phyloP scores from a whole-genome alignment of 768 basidiomycete species.

The Leucocoprinus sp. region DNA sequence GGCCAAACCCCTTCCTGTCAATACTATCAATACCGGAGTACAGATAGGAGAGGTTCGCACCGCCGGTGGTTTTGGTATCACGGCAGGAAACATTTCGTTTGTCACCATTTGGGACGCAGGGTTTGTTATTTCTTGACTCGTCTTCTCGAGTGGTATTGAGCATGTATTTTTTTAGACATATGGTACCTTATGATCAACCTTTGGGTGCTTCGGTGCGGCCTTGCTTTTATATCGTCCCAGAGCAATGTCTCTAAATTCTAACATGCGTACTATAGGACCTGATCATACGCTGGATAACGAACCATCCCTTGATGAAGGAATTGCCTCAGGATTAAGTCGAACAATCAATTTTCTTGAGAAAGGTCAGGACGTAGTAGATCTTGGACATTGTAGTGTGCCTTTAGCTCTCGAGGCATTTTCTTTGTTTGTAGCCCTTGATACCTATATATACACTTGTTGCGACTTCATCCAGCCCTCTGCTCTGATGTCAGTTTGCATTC shows the following conservation, averaged over 20 bases:
- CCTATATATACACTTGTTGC: no score
- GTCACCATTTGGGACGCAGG: slow-evolving; percentile 75
- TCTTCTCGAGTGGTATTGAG: background rate
- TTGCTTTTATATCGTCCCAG: background rate
- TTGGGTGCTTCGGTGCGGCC: slow-evolving; percentile 67
- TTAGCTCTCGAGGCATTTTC: no score
- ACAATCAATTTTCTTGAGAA: slow-evolving; percentile 7
- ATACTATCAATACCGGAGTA: slow-evolving; percentile 41
- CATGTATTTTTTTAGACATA: slow-evolving; percentile 44
- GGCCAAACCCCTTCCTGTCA: slow-evolving; percentile 47
- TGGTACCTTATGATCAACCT: slow-evolving; percentile 89
- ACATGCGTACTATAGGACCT: slow-evolving; percentile 36
- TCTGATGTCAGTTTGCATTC: no score
- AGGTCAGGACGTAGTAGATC: background rate
- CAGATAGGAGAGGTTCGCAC: slow-evolving; percentile 61
- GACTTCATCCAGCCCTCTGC: no score
- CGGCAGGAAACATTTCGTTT: slow-evolving; percentile 79
- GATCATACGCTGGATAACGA: slow-evolving; percentile 41
- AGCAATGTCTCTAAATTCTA: background rate
- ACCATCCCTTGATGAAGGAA: slow-evolving; percentile 10
- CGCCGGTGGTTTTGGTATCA: slow-evolving; percentile 53
- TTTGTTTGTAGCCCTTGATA: no score
- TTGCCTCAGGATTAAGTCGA: background rate
- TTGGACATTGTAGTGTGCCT: no score
- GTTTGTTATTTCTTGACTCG: slow-evolving; percentile 24